phyloP scores from a whole-genome alignment of 805 yeast genomes.

The Hanseniaspora nectarophila region DNA sequence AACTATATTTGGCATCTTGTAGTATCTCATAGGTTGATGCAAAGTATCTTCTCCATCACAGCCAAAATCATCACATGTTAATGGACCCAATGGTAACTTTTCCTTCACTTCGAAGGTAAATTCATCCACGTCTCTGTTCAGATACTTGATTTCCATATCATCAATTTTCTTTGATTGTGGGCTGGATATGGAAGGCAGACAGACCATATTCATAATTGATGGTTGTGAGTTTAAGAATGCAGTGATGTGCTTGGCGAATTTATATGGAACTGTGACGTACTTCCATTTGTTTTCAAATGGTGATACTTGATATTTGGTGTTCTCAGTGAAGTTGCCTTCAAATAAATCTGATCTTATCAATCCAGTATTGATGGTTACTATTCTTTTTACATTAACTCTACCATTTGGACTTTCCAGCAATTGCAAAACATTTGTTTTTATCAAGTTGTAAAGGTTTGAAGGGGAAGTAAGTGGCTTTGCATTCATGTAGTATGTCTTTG shows the following conservation, averaged over 20 bases:
- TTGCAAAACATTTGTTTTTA: conserved; percentile 48
- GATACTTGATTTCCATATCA: not conserved
- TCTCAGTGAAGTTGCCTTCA: conserved; percentile 71
- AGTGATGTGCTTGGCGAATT: conserved; percentile 44
- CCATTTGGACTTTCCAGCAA: conserved; percentile 26
- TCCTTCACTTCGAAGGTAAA: conserved; percentile 17
- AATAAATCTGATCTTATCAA: conserved; percentile 77
- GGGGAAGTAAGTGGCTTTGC: conserved; percentile 52
- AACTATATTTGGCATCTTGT: conserved; percentile 69
- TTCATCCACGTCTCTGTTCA: not conserved
- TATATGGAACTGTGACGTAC: conserved; percentile 46
- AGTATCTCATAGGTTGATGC: conserved; percentile 47
- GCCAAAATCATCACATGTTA: conserved; percentile 77
- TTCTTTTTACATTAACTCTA: conserved; percentile 29
- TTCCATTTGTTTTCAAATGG: conserved; percentile 80
- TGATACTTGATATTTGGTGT: conserved; percentile 68
- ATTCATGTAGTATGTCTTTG: conserved; percentile 51
- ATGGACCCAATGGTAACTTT: conserved; percentile 51
- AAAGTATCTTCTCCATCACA: conserved; percentile 75
- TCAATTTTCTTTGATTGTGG: not conserved
- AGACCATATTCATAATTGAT: not conserved
- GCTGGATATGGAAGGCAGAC: not conserved
- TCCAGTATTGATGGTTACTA: conserved; percentile 71
- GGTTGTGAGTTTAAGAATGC: conserved; percentile 38
- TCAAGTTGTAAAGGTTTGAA: conserved; percentile 45